Evolutionary conservation across 106 monocot genomes (phyloP), one percentile per base, ranked within the genome.

Genomic region (Apostasia shenzhenica): DNA sequence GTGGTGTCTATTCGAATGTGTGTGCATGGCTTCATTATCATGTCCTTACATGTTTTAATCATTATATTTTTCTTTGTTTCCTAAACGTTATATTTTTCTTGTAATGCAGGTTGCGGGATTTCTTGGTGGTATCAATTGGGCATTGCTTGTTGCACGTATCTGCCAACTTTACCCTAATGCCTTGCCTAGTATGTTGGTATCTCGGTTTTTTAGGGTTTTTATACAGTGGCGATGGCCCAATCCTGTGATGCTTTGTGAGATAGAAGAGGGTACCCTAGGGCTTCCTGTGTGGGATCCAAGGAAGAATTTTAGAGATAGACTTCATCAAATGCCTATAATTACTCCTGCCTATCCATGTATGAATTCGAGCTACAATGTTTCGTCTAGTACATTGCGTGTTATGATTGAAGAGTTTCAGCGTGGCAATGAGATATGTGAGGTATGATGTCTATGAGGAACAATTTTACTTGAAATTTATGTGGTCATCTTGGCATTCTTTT

Each of bases 111-210:
- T 97, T 59, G 74, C 86, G 73, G 97, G 97, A 45, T 97, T 97
- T 68, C 92, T 97, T 64, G 97, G 97, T 75, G 97, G 97, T 73
- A 97, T 97, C 59, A 97, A 97, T 72, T 97, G 92, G 97, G 97
- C 97, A 13, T 76, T 97, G 70, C 92, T 97, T 79, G 97, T 97
- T 66, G 97, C 92, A 46, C 88, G 97, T 6, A 92, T 97, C 67
- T 97, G 97, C 54, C 97, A 97, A 65, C 56, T 97, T 62, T 97
- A 92, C 59, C 97, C 97, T 6, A 89, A 97, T 87, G 92, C 92
- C 54, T 69, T 85, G n/a, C 92, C 97, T 0, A 87, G 86, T 75
- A 97, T 85, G 84, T 72, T 97, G 68, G 89, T 97, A 13, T 89
- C 92, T 58, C 97, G 97, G 2, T 97, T 97, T 66, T 97, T 97